phyloP scores from a whole-genome alignment of 768 basidiomycete species.

The Amanita molliuscula region DNA sequence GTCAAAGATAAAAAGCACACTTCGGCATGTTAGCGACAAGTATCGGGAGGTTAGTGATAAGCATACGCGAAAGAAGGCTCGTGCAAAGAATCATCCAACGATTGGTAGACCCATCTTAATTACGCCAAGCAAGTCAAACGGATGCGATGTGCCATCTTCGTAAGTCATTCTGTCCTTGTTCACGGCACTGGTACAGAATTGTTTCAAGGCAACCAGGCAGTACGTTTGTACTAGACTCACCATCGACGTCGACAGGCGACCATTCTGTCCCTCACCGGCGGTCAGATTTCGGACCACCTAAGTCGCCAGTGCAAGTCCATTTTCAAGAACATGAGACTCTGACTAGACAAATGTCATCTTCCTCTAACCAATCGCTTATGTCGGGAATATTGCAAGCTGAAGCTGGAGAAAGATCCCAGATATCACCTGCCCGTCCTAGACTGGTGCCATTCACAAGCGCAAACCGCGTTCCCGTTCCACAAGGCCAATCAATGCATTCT shows the following conservation, averaged over 20 bases:
- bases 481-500: conserved; percentile 25
- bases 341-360: conserved; percentile 24
- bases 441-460: conserved; percentile 66
- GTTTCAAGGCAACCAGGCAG: conserved; percentile 30
- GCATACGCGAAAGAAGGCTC: conserved; percentile 27
- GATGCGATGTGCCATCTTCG: conserved; percentile 19
- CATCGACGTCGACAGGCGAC: conserved; percentile 54
- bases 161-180: background rate
- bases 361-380: conserved; percentile 22
- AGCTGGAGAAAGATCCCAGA: conserved; percentile 11
- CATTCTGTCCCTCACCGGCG: conserved; percentile 59
- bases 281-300: conserved; percentile 59
- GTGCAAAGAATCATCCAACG: conserved; percentile 29
- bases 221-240: conserved; percentile 45
- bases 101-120: conserved; percentile 51
- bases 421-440: conserved; percentile 36
- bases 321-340: conserved; percentile 22
- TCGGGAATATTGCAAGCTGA: conserved; percentile 13
- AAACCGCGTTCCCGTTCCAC: conserved; percentile 53
- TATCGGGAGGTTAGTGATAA: conserved; percentile 55
- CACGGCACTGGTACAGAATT: background rate
- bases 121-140: conserved; percentile 13
- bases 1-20: conserved; percentile 49
- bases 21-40: conserved; percentile 60
- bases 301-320: conserved; percentile 32